Base-by-base conservation (phyloP, 805 yeast species). In the Hanseniaspora lachancei region DNA sequence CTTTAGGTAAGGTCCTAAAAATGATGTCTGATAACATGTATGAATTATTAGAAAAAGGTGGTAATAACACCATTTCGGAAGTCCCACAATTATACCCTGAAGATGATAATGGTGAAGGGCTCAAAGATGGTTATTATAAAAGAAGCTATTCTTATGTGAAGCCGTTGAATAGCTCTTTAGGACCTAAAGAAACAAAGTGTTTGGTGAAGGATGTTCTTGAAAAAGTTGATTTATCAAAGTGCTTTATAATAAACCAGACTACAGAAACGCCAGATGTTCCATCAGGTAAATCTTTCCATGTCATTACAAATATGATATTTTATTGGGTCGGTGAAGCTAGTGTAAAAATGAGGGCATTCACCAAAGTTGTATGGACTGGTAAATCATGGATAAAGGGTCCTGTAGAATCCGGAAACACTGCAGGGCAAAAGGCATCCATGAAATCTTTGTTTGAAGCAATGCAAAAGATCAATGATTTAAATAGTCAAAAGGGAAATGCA, bases 221-320 rank as follows among this genome's bases (percentile, higher is more conserved):
- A 48, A 70, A 73, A 38, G 67, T 63, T 58, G 80, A 82, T 61
- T 67, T 76, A 18, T 69, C 74, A 10, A 69, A 69, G 35, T 62
- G 60, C 47, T 68, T 78, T 36, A 63, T 72, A 20, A 77, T 80
- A 2, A 69, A 72, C 15, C 83, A 80, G 59, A 63, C 71, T 1
- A 79, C 86, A 0, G 75, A 73, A 32, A 80, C 86, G 0, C 89
- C 89, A 0, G 89, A 83, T 66, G 86, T 84, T 12, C 89, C 89
- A 0, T 79, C 82, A 39, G 95, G 95, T 12, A 75, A 74, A 58
- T 74, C 81, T 1, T 86, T 86, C 62, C 73, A 76, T 41, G 85
- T 84, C 1, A 72, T 75, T 46, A 81, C 89, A 1, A 74, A 76
- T 40, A 72, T 80, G 23, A 78, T 73, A 63, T 62, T 84, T 7